Evolutionary conservation across 306 rosid species (phyloP).

Genomic region (Rubus parviflorus): DNA sequence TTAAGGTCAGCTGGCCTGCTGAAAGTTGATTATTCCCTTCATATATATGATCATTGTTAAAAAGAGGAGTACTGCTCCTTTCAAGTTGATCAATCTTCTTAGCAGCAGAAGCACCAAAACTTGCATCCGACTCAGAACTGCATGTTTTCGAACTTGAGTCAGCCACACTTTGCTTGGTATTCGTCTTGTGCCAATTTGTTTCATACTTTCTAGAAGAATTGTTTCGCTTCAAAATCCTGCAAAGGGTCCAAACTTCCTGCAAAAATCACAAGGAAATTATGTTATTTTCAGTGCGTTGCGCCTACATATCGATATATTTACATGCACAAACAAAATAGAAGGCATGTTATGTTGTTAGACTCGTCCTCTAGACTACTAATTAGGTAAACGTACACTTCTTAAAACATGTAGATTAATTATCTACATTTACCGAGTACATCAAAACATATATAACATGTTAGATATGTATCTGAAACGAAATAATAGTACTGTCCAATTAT

Average conservation of each 20-base stretch:
- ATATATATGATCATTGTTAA: not conserved
- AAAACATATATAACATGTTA: not conserved
- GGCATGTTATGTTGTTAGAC: not conserved
- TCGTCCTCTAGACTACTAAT: not conserved
- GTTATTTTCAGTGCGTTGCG: not conserved
- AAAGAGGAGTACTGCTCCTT: not conserved
- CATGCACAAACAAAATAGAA: not conserved
- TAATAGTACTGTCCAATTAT: not conserved
- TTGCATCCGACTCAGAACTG: constrained; percentile 20
- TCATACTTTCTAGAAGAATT: constrained; percentile 2
- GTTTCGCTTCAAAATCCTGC: constrained; percentile 19
- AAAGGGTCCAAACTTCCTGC: constrained; percentile 27
- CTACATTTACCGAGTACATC: not conserved
- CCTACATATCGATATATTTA: too few relatives aligned
- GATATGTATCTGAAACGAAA: not conserved
- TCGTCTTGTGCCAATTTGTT: constrained; percentile 5
- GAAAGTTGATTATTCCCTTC: not conserved
- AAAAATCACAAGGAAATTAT: not conserved
- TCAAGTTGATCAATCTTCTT: constrained; percentile 11
- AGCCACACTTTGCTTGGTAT: not conserved
- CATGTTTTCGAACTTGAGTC: constrained; percentile 18
- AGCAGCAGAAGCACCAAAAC: constrained; percentile 9
- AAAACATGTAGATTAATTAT: not conserved
- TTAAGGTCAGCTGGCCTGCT: constrained; percentile 8
- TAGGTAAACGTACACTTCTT: not conserved